Conservation (phyloP, 176 grass and related monocot species). For the Carex littledalei region DNA sequence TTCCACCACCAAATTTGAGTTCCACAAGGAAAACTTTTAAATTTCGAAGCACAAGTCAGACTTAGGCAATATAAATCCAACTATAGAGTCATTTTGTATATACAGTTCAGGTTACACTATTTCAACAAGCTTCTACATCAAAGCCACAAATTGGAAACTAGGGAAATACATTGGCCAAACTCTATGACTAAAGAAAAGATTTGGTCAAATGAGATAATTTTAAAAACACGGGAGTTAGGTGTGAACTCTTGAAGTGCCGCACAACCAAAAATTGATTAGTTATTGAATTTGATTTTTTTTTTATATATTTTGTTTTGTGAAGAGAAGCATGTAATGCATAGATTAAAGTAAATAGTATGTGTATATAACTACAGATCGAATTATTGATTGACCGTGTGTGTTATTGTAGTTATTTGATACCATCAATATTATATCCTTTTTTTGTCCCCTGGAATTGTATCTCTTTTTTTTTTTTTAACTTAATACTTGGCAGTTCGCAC, state of each 20-base stretch:
- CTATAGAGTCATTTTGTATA: slow-evolving; percentile 18
- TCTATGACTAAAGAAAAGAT: neutral
- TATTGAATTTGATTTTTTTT: neutral
- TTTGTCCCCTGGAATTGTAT: neutral
- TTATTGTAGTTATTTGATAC: neutral
- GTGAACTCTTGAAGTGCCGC: neutral
- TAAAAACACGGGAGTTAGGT: neutral
- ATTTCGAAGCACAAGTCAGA: slow-evolving; percentile 4
- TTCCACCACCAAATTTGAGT: slow-evolving; percentile 76
- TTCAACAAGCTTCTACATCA: slow-evolving; percentile 10
- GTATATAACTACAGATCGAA: neutral
- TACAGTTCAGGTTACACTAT: neutral
- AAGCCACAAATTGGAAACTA: neutral
- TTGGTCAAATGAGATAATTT: neutral
- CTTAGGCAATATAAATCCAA: neutral
- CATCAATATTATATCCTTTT: neutral
- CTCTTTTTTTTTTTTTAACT: neutral
- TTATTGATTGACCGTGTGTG: neutral
- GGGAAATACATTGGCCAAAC: neutral
- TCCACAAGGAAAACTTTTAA: slow-evolving; percentile 98
- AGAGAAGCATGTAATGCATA: neutral
- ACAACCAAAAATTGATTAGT: neutral
- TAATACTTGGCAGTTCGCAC: neutral
- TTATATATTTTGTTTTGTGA: slow-evolving; percentile 12
- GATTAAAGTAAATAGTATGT: neutral